phyloP scores from a whole-genome alignment of 2,329 filamentous ascomycete species.

The Fusarium marasasianum region DNA sequence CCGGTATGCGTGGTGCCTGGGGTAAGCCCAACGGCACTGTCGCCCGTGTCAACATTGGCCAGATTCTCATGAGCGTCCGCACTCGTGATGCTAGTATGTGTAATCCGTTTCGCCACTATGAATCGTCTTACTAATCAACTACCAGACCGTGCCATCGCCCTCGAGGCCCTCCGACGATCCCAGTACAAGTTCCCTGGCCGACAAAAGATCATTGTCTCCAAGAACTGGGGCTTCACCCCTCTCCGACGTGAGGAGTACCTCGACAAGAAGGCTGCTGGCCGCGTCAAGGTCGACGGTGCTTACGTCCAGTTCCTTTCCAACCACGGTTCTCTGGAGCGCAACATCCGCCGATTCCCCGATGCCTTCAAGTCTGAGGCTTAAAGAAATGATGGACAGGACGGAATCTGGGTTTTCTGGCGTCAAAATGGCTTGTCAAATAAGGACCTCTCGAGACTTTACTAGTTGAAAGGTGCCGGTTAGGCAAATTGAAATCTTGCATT shows the following conservation, averaged over 20 bases:
- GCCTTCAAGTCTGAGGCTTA: constrained; percentile 76
- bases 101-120: constrained; percentile 16
- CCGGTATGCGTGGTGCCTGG: constrained; percentile 99
- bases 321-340: constrained; percentile 84
- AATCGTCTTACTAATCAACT: constrained; percentile 41
- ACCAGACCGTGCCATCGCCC: constrained; percentile 85
- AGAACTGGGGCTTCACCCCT: constrained; percentile 99
- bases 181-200: constrained; percentile 99
- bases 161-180: constrained; percentile 98
- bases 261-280: constrained; percentile 91
- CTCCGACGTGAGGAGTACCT: constrained; percentile 98
- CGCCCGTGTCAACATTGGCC: constrained; percentile 99
- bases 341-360: constrained; percentile 94
- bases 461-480: constrained; percentile 47
- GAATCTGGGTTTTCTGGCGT: constrained; percentile 57
- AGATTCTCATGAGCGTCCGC: constrained; percentile 97
- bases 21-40: constrained; percentile 99
- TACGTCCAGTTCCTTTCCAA: constrained; percentile 99
- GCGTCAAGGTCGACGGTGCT: constrained; percentile 96
- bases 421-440: constrained; percentile 56
- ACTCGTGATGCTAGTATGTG: constrained; percentile 89
- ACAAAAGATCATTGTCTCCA: constrained; percentile 99
- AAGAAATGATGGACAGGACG: constrained; percentile 53
- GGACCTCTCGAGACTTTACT: constrained; percentile 46
- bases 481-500: constrained; percentile 49